Evolutionary conservation across 2,329 filamentous ascomycete species (phyloP).

Genomic region (Tolypocladium amazonense): DNA sequence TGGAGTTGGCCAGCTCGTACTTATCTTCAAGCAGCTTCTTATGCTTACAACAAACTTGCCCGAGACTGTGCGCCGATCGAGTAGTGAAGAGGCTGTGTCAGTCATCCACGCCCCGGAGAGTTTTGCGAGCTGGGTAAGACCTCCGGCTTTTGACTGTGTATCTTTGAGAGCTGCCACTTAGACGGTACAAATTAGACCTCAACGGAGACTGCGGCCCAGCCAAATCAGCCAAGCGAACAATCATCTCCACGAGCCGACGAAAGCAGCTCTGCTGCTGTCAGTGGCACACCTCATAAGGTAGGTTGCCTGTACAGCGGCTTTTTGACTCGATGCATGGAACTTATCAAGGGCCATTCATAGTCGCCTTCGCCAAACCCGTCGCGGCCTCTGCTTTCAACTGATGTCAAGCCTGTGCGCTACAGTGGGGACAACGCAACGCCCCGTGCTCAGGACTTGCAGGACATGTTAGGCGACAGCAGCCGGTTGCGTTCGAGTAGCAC

Average conservation of each 20-base stretch:
- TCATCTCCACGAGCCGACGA: conserved; percentile 27
- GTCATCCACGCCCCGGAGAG: conserved; percentile 85
- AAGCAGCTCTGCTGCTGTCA: conserved; percentile 16
- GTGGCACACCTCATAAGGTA: conserved; percentile 14
- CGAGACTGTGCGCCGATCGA: conserved; percentile 44
- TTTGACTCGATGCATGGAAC: background rate
- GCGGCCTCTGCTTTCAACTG: conserved; percentile 65
- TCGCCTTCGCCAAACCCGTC: conserved; percentile 25
- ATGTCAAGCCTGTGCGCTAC: conserved; percentile 56
- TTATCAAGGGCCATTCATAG: conserved; percentile 4
- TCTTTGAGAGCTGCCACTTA: background rate
- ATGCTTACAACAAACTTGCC: conserved; percentile 47
- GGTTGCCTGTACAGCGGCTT: background rate
- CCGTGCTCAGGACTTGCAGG: conserved; percentile 70
- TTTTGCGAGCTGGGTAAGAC: conserved; percentile 67
- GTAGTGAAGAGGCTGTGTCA: conserved; percentile 71
- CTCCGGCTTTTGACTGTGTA: background rate
- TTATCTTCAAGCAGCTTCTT: conserved; percentile 27
- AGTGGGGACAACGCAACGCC: conserved; percentile 65
- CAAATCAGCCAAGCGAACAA: conserved; percentile 22
- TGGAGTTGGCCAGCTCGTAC: background rate
- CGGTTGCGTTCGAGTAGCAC: conserved; percentile 54
- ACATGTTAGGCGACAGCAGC: conserved; percentile 49
- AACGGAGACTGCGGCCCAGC: conserved; percentile 24
- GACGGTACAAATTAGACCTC: conserved; percentile 24